Base-by-base conservation (phyloP, 768 basidiomycete genomes). In the Auricularia auricula-judae region DNA sequence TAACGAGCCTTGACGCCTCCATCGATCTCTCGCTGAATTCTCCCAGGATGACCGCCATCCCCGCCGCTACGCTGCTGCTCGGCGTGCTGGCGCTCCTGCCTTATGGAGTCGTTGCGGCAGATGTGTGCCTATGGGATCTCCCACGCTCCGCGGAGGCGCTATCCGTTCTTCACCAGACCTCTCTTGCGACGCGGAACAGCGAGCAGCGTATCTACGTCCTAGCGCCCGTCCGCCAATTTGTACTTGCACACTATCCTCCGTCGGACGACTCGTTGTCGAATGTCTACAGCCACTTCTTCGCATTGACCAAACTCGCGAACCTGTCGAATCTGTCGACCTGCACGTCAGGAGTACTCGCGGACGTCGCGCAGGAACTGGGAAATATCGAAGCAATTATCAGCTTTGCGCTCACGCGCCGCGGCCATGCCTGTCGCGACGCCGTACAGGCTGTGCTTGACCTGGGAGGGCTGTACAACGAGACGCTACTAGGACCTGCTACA, bases 101-200 rank as follows among this genome's bases (percentile, higher is more conserved):
- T 10, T 10, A 54, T 10, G 53, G 53, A 7, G 53, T 69, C 53
- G 29, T 11, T 1, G 66, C 73, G 54, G 60, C 53, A 16, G 60
- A 69, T 42, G 61, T 70, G 68, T n/a, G 64, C 66, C 3, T 7
- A 42, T 42, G 39, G 39, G 65, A 42, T 42, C 8, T 42, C 12
- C 8, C 7, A 7, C 7, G 39, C 12, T 7, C 39, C 7, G 7
- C 8, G 7, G 11, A 29, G 18, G 53, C 53, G n/a, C 53, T 54
- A 1, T 54, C 53, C n/a, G 29, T 29, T 8, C 53, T 54, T 7
- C 18, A 12, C 11, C 53, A 54, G 29, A 54, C 18, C 5, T n/a
- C 53, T 10, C 29, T 54, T n/a, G 53, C 53, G 29, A 54, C 53
- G 7, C 53, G 53, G n/a, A 10, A 29, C 18, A n/a, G 11, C 18